Conservation (phyloP, 1,139 yeast genomes). For the Saccharomyces hybrid region DNA sequence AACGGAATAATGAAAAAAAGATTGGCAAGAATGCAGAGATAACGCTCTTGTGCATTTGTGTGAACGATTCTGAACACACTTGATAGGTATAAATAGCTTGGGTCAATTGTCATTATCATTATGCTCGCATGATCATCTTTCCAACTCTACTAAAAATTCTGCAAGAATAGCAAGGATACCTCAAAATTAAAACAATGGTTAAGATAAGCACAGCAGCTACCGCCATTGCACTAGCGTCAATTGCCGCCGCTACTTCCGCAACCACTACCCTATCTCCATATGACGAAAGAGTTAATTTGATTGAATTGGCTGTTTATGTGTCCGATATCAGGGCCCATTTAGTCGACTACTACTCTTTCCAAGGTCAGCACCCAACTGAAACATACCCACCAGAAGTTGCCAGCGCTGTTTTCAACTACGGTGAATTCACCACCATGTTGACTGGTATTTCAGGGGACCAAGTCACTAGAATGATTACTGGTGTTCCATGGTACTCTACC, state of each 20-base stretch:
- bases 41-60: no score
- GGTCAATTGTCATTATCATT: no score
- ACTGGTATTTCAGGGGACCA: slow-evolving; percentile 2
- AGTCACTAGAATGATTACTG: slow-evolving; percentile 9
- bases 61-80: no score
- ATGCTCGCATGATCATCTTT: no score
- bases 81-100: no score
- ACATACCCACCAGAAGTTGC: slow-evolving; percentile 6
- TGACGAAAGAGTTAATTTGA: slow-evolving; percentile 5
- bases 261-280: slow-evolving; percentile 8
- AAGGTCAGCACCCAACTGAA: slow-evolving; percentile 5
- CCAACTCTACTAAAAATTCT: no score
- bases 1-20: no score
- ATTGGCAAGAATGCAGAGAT: no score
- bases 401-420: slow-evolving; percentile 2
- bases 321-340: slow-evolving; percentile 7
- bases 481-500: slow-evolving; percentile 13
- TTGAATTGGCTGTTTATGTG: slow-evolving; percentile 8
- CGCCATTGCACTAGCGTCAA: not conserved
- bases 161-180: no score
- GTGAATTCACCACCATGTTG: slow-evolving; percentile 1
- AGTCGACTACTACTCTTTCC: slow-evolving; percentile 2
- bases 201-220: not conserved
- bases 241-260: slow-evolving; percentile 5
- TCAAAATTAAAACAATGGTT: no score